Evolutionary conservation across 106 monocot species (phyloP).

Genomic region (Chionographis japonica): DNA sequence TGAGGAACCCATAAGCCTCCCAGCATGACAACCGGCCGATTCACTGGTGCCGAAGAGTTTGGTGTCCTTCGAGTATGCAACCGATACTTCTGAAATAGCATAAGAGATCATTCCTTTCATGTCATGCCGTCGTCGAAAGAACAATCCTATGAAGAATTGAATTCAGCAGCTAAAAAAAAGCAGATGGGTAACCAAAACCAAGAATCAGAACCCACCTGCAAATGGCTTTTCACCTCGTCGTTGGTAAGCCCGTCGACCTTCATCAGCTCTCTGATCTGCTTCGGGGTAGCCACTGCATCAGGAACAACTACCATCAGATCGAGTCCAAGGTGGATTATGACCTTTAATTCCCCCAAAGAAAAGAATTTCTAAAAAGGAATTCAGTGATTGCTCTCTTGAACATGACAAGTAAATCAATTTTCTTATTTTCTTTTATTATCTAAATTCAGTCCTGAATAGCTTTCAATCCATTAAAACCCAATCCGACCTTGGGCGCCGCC

Average conservation of each 20-base stretch:
- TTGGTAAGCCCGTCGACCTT: conserved; percentile 83
- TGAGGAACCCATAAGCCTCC: conserved; percentile 48
- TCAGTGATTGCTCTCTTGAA: too few species aligned
- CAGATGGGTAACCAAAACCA: too few species aligned
- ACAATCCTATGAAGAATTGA: background rate
- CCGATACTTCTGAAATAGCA: conserved; percentile 67
- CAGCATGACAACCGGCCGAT: conserved; percentile 28
- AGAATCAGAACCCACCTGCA: conserved; percentile 39
- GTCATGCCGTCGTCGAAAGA: background rate
- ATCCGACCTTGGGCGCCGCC: conserved; percentile 78
- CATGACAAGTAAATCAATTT: too few species aligned
- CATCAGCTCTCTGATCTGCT: conserved; percentile 89
- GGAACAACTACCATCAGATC: background rate
- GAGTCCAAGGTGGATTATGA: background rate
- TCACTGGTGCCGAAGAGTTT: conserved; percentile 8
- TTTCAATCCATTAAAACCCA: too few species aligned
- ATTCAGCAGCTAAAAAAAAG: background rate
- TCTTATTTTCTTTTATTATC: too few species aligned
- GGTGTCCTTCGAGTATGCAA: conserved; percentile 54
- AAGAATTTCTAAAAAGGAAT: background rate
- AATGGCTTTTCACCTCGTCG: conserved; percentile 88
- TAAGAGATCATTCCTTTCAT: background rate
- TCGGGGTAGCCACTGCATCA: conserved; percentile 70
- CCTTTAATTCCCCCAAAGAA: background rate
- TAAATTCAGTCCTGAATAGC: too few species aligned